phyloP scores from a whole-genome alignment of 257 asterid species.

The Solanum virginianum region DNA sequence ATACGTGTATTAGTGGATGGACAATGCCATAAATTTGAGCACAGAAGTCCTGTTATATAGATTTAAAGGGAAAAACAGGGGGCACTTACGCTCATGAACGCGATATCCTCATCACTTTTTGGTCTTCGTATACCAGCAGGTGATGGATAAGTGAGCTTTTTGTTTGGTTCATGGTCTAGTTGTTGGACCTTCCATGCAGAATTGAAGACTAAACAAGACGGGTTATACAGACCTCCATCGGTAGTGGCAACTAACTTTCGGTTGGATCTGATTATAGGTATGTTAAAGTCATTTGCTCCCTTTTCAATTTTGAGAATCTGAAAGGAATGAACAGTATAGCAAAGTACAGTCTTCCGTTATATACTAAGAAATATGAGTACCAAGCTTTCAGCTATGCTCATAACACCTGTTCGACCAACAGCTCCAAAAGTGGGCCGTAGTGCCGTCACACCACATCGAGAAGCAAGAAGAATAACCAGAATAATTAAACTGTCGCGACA shows the following conservation, averaged over 20 bases:
- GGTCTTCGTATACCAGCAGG: constrained; percentile 45
- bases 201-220: constrained; percentile 62
- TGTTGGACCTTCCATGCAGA: constrained; percentile 39
- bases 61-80: not conserved
- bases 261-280: constrained; percentile 55
- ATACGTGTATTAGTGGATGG: not conserved
- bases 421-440: constrained; percentile 84
- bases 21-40: constrained; percentile 8
- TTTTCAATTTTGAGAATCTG: constrained; percentile 71
- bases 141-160: constrained; percentile 40
- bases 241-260: constrained; percentile 55
- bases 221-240: constrained; percentile 73
- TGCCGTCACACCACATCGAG: constrained; percentile 94
- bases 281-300: constrained; percentile 56
- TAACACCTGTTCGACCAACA: constrained; percentile 78
- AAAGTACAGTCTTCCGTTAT: not conserved
- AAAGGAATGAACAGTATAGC: not conserved
- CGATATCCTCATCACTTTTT: constrained; percentile 55
- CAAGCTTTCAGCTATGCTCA: constrained; percentile 96
- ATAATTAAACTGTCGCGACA: not conserved
- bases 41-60: not conserved
- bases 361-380: constrained; percentile 18
- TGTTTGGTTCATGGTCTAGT: constrained; percentile 6
- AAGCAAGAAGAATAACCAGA: not conserved
- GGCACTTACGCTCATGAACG: constrained; percentile 74